Conservation (phyloP, 2,329 filamentous ascomycete genomes). For the Ceratocystis destructans region DNA sequence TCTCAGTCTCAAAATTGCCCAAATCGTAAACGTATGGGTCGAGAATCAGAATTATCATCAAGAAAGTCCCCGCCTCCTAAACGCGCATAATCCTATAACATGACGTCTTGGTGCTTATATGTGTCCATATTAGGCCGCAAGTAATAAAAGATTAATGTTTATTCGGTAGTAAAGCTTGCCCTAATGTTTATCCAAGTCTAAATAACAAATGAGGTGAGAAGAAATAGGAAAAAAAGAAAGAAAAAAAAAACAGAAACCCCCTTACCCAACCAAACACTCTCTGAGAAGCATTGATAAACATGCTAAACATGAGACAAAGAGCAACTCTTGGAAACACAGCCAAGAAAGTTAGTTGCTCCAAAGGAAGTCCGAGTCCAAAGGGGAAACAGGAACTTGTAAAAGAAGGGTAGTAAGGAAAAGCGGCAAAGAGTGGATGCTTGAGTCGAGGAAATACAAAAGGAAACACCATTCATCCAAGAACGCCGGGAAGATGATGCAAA, state of each 20-base stretch:
- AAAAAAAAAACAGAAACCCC: not conserved
- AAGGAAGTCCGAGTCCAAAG: not conserved
- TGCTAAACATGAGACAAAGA: conserved; percentile 2
- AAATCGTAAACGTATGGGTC: too few relatives aligned
- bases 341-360: not conserved
- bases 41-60: too few relatives aligned
- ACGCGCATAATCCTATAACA: not conserved
- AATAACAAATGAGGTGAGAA: not conserved
- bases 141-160: conserved; percentile 3
- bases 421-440: not conserved
- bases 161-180: conserved; percentile 5
- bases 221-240: not conserved
- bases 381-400: not conserved
- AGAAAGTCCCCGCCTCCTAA: not conserved
- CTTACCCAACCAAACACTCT: not conserved
- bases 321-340: not conserved
- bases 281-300: not conserved
- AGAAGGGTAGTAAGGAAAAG: not conserved
- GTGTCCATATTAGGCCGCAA: not conserved
- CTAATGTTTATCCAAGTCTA: conserved; percentile 9
- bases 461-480: not conserved
- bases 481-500: not conserved
- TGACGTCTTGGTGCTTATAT: not conserved
- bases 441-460: not conserved
- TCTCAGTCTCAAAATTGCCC: too few relatives aligned